Conservation (phyloP, 192 early-diverging fungal genomes). For the Coemansia sp. region DNA sequence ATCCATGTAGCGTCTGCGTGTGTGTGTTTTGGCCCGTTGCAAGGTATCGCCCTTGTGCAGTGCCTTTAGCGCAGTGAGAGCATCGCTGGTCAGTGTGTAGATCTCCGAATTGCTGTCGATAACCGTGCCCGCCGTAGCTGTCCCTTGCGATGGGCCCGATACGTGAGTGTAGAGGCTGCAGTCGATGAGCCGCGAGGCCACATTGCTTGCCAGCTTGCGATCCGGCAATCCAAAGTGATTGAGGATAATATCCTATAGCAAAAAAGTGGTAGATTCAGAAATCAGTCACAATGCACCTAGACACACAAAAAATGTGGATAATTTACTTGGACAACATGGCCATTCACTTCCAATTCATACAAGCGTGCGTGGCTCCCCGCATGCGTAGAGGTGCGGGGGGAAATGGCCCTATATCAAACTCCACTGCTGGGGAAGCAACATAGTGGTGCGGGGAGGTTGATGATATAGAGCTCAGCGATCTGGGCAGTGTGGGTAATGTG, state of each 20-base stretch:
- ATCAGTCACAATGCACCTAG: constrained; percentile 14
- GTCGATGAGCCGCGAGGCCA: constrained; percentile 51
- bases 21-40: constrained; percentile 46
- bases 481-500: not conserved
- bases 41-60: constrained; percentile 38
- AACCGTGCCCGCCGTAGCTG: constrained; percentile 15
- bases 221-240: constrained; percentile 54
- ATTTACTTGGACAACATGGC: not conserved
- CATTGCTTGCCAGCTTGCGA: constrained; percentile 46
- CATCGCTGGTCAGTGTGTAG: constrained; percentile 51
- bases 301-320: not conserved
- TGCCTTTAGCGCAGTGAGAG: constrained; percentile 24
- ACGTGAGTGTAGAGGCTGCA: constrained; percentile 57
- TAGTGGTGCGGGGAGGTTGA: not conserved
- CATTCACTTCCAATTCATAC: constrained; percentile 3
- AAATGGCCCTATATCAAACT: not conserved
- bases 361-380: not conserved
- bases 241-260: constrained; percentile 52
- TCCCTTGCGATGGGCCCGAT: constrained; percentile 31
- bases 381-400: not conserved
- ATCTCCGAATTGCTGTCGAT: constrained; percentile 54
- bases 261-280: constrained; percentile 4
- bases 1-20: constrained; percentile 45
- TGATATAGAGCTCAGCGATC: not conserved
- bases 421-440: not conserved